Conservation (phyloP, 164 flowering plant genomes). For the Houttuynia cordata region DNA sequence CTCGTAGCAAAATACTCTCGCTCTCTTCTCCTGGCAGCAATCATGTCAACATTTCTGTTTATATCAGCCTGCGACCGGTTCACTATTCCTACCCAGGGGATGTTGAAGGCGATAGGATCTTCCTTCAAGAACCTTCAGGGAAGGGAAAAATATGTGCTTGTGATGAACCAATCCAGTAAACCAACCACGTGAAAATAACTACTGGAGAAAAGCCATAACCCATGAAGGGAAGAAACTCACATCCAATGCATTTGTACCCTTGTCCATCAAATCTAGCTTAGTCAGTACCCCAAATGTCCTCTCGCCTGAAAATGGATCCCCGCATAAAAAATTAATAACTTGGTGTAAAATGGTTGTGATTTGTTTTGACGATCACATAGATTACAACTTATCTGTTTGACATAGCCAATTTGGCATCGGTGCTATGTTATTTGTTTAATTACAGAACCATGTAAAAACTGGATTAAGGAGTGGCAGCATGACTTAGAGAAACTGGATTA, state of each 20-base stretch:
- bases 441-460: background rate
- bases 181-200: background rate
- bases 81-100: slow-evolving; percentile 91
- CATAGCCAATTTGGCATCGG: background rate
- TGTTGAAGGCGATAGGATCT: slow-evolving; percentile 53
- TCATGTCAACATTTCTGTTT: slow-evolving; percentile 80
- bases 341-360: background rate
- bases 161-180: background rate
- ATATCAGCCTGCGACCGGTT: slow-evolving; percentile 88
- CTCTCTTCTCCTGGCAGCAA: slow-evolving; percentile 77
- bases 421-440: too few relatives aligned
- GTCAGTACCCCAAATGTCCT: slow-evolving; percentile 68
- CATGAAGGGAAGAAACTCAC: slow-evolving; percentile 22
- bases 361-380: background rate
- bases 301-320: slow-evolving; percentile 29
- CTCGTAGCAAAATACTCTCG: slow-evolving; percentile 54
- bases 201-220: background rate
- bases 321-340: background rate
- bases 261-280: slow-evolving; percentile 68
- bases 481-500: too few relatives aligned
- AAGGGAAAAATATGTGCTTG: too few relatives aligned
- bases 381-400: too few relatives aligned
- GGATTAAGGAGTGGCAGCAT: too few relatives aligned
- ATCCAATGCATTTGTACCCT: slow-evolving; percentile 68
- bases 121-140: slow-evolving; percentile 74